A percentile compares a stretch with the other conserved stretches of the same genome.
Evolutionary conservation across 768 basidiomycete genomes (phyloP).

Genomic region (Nevesoporus exiguus): DNA sequence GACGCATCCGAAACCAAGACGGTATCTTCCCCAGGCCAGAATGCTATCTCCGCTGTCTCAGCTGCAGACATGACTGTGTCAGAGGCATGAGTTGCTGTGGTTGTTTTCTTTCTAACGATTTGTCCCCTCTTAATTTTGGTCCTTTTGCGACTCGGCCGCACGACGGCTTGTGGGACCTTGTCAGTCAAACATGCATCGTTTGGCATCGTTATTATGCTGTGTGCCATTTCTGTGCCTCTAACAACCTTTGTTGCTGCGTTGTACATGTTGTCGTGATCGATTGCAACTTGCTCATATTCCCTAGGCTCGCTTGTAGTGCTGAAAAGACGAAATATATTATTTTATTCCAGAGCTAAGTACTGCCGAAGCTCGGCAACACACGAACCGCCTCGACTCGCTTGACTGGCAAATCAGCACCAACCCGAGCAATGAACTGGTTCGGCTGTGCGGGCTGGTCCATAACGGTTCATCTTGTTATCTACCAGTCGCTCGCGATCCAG

Average conservation of each 20-base stretch:
- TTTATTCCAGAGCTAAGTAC: neutral
- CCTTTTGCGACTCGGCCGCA: constrained; percentile 8
- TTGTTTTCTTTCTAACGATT: constrained; percentile 9
- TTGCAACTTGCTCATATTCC: constrained; percentile 28
- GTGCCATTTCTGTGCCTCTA: constrained; percentile 23
- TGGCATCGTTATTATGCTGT: constrained; percentile 22
- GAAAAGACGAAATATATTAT: constrained; percentile 20
- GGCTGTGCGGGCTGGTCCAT: neutral
- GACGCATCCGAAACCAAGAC: constrained; percentile 22
- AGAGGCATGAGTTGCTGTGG: constrained; percentile 31
- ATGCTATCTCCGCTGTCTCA: constrained; percentile 28
- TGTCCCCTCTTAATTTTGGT: constrained; percentile 15
- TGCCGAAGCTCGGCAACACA: neutral
- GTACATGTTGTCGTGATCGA: constrained; percentile 28
- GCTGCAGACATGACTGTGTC: constrained; percentile 42
- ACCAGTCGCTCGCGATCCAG: too few species aligned
- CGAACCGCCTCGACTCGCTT: neutral
- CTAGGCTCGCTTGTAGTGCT: constrained; percentile 17
- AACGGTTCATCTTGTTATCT: too few species aligned
- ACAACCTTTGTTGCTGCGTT: constrained; percentile 20
- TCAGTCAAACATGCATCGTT: constrained; percentile 21
- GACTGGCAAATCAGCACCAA: neutral
- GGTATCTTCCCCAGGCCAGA: constrained; percentile 24
- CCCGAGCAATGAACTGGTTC: neutral
- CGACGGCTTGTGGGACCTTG: constrained; percentile 8